Percentiles rank a stretch among this genome's conserved stretches.
phyloP scores from a whole-genome alignment of 2,329 filamentous ascomycete genomes.

The Fusarium penzigii region DNA sequence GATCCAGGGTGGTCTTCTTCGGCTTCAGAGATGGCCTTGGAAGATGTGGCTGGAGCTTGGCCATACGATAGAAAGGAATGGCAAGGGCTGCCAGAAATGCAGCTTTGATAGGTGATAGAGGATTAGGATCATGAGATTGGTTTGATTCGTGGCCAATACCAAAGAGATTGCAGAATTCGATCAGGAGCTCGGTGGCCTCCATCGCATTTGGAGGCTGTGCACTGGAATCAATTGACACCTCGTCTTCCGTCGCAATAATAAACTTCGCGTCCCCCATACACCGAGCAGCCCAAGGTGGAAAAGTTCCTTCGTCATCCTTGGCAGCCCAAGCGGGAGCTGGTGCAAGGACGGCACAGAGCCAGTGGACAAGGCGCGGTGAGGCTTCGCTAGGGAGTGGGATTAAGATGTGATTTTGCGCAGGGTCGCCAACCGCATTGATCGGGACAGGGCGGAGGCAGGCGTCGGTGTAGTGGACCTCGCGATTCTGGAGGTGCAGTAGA shows the following conservation, averaged over 20 bases:
- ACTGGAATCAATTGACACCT: slow-evolving; percentile 16
- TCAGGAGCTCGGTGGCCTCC: slow-evolving; percentile 25
- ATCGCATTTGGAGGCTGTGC: slow-evolving; percentile 15
- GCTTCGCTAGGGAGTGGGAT: slow-evolving; percentile 20
- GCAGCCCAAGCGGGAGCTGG: slow-evolving; percentile 22
- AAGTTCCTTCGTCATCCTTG: slow-evolving; percentile 18
- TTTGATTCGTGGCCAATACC: slow-evolving; percentile 22
- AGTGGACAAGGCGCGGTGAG: slow-evolving; percentile 26
- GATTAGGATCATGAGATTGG: slow-evolving; percentile 5
- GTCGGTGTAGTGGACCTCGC: slow-evolving; percentile 25
- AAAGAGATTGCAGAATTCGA: slow-evolving; percentile 29
- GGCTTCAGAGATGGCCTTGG: slow-evolving; percentile 17
- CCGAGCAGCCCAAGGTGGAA: slow-evolving; percentile 23
- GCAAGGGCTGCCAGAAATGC: slow-evolving; percentile 27
- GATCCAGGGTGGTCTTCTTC: slow-evolving; percentile 5
- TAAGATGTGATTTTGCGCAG: slow-evolving; percentile 18
- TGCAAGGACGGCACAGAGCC: slow-evolving; percentile 30
- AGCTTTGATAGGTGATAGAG: slow-evolving; percentile 27
- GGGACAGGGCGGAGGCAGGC: slow-evolving; percentile 24
- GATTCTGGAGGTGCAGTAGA: slow-evolving; percentile 29
- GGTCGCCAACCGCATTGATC: slow-evolving; percentile 15
- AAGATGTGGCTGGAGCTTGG: slow-evolving; percentile 26
- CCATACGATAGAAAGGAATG: slow-evolving; percentile 30
- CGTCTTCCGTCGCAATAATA: slow-evolving; percentile 21
- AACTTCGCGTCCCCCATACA: slow-evolving; percentile 19